Evolutionary conservation across 805 yeast genomes (phyloP).

Genomic region (Yamadazyma olivae): DNA sequence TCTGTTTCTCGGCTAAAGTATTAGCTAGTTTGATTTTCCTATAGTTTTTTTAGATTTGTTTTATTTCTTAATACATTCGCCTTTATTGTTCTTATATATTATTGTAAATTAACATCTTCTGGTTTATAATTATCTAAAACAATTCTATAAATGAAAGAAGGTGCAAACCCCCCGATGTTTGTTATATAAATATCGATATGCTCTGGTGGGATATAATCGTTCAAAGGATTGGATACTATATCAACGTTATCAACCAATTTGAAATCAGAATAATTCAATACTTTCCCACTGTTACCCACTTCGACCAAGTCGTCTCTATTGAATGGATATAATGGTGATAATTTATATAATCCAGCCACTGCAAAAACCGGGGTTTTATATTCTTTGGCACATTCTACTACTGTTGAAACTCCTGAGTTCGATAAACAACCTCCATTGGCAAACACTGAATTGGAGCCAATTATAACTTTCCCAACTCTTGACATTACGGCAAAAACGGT

Average conservation of each 20-base stretch:
- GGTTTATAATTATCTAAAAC: conserved; percentile 91
- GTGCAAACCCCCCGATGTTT: conserved; percentile 94
- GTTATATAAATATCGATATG: conserved; percentile 92
- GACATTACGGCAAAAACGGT: conserved; percentile 96
- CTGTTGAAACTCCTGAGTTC: conserved; percentile 86
- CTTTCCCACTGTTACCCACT: conserved; percentile 91
- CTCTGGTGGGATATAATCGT: conserved; percentile 91
- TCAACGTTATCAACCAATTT: conserved; percentile 68
- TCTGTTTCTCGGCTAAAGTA: too few species aligned
- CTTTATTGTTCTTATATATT: too few species aligned
- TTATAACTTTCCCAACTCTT: conserved; percentile 90
- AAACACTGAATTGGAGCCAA: conserved; percentile 89
- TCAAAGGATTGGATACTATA: conserved; percentile 77
- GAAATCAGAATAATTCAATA: conserved; percentile 70
- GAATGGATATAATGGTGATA: conserved; percentile 90
- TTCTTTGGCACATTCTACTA: conserved; percentile 93
- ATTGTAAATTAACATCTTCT: conserved; percentile 68
- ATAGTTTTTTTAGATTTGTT: background rate
- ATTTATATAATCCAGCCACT: conserved; percentile 89
- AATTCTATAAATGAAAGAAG: conserved; percentile 91
- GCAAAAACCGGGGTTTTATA: conserved; percentile 95
- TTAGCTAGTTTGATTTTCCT: background rate
- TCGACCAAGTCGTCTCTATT: conserved; percentile 80
- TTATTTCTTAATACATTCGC: background rate
- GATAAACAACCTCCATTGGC: conserved; percentile 96